Evolutionary conservation across 2,329 filamentous ascomycete genomes (phyloP), one percentile per base, ranked within the genome.

Genomic region (Aspergillus pseudoterreus): DNA sequence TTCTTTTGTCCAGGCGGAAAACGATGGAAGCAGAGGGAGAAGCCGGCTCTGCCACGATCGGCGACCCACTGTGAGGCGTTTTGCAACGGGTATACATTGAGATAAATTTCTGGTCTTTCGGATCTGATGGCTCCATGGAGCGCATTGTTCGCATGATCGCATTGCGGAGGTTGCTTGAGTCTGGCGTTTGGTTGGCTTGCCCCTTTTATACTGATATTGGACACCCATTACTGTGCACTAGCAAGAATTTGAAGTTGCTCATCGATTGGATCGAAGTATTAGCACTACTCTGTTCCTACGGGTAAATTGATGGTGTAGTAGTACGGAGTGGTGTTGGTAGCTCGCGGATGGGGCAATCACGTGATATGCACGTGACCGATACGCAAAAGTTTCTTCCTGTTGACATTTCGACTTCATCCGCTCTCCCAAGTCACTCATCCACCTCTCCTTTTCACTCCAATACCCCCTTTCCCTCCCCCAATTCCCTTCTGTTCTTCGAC

Each of bases 61-160:
- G 51, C 45, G 43, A 54, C 41, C 44, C 45, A 56, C 52, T 51
- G 53, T 54, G 52, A 53, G 59, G 59, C 60, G 54, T 57, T 62
- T 43, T 55, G 57, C 56, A 56, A 49, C 43, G 58, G 50, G 32
- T 60, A 59, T 59, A 63, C 53, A 64, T 49, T 51, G 52, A 58
- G 60, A 63, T 57, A 58, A 46, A 56, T 52, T 57, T 57, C 53
- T 55, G 56, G 52, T 43, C 56, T 35, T 55, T 38, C 48, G 45
- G 43, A 44, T 44, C 43, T 41, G 32, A 38, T 52, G 41, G 50
- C 53, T 59, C 21, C 44, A 52, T 53, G 52, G 48, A 42, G 39
- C 17, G 39, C 35, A 42, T 42, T 17, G 15, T 42, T 22, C 17
- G 39, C 39, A 42, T 42, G 39, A 42, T 42, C 39, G 39, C 39